Evolutionary conservation across 306 rosid species (phyloP).

Genomic region (Sicyos edulis): DNA sequence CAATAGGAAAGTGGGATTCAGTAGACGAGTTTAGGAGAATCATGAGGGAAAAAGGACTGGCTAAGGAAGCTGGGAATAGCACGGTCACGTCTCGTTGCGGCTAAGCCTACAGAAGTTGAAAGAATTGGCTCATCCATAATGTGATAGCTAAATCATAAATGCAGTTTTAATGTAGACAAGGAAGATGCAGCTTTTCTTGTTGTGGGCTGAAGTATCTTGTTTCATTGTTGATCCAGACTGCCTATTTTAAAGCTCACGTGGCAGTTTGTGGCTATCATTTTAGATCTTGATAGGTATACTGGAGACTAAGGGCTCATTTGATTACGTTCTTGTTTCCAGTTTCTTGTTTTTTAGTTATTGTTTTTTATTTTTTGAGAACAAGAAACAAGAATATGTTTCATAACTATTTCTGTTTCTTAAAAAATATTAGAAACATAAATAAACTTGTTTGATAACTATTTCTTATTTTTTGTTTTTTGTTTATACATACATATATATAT

Average conservation of each 20-base stretch:
- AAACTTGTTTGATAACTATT: no score
- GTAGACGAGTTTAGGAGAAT: slow-evolving; percentile 47
- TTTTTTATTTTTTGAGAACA: no score
- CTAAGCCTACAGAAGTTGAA: background rate
- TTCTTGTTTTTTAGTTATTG: no score
- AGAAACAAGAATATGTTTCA: no score
- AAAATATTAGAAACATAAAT: no score
- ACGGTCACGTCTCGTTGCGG: slow-evolving; percentile 28
- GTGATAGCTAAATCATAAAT: background rate
- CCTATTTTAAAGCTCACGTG: slow-evolving; percentile 18
- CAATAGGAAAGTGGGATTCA: slow-evolving; percentile 51
- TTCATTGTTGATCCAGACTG: slow-evolving; percentile 18
- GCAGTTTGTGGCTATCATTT: slow-evolving; percentile 17
- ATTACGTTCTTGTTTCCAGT: no score
- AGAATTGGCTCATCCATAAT: slow-evolving; percentile 3
- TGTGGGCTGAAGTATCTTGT: slow-evolving; percentile 70
- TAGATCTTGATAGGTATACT: background rate
- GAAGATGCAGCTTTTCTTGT: background rate
- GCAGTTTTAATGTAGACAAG: background rate
- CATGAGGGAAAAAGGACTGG: slow-evolving; percentile 43
- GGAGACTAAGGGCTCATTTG: no score
- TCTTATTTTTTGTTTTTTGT: no score
- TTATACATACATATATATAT: no score
- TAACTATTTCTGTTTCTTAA: no score
- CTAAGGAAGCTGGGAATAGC: slow-evolving; percentile 61